A percentile compares a stretch with the other conserved stretches of the same genome.
Evolutionary conservation across 192 early-diverging fungal species (phyloP).

Genomic region (Backusella mclennaniae): DNA sequence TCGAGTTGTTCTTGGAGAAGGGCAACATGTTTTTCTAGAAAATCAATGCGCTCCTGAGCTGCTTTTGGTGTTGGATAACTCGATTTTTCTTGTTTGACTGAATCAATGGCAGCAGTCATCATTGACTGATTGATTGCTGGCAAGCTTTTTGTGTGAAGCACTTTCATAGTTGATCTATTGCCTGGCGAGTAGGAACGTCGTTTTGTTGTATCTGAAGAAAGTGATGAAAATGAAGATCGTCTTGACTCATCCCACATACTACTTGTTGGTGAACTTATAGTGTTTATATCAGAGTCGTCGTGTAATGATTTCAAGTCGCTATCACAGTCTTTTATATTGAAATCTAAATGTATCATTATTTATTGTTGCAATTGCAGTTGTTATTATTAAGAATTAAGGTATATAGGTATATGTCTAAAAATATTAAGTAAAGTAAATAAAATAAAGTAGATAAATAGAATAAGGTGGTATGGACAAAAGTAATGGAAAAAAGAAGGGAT

Average conservation of each 20-base stretch:
- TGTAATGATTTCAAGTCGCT: not conserved
- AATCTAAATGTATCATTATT: not conserved
- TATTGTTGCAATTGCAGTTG: not conserved
- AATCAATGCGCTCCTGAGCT: slow-evolving; percentile 6
- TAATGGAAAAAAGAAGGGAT: not conserved
- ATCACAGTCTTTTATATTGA: not conserved
- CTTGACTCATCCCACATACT: slow-evolving; percentile 10
- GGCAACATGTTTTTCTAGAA: slow-evolving; percentile 4
- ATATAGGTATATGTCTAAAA: not conserved
- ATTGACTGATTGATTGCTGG: not conserved
- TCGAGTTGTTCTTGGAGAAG: not conserved
- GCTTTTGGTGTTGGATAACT: not conserved
- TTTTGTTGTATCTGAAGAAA: slow-evolving; percentile 1
- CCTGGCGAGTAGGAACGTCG: not conserved
- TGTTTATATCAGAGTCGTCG: not conserved
- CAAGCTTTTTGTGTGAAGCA: not conserved
- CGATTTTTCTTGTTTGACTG: not conserved
- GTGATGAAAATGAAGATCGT: slow-evolving; percentile 9
- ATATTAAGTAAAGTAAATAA: not conserved
- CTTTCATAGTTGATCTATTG: not conserved
- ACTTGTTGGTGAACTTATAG: slow-evolving; percentile 11
- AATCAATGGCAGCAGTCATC: not conserved
- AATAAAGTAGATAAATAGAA: not conserved
- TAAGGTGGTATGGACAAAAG: not conserved
- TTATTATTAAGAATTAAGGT: not conserved